Evolutionary conservation across 768 basidiomycete species (phyloP), one percentile per base, ranked within the genome.

Genomic region (Boletus rex-veris): DNA sequence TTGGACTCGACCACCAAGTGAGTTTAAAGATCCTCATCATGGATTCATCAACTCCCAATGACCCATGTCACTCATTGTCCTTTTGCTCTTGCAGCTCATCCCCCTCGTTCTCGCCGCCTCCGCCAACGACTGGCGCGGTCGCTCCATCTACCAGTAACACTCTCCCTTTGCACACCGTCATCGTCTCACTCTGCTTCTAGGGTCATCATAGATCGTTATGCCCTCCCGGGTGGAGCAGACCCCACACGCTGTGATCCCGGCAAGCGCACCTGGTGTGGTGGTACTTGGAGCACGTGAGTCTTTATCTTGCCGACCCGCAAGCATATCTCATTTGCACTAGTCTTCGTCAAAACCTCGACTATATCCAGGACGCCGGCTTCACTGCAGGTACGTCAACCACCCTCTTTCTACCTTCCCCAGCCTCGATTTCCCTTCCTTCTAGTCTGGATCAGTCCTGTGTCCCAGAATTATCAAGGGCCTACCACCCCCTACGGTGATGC

Each of bases 391-490:
- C 40, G 77, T 68, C 38, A 7, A 30, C 11, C 7, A 31, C 9
- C 45, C 38, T 45, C 24, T 33, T 16, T 16, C 40, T 3, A 14
- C n/a, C 5, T 18, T 24, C 24, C 10, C 5, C 2, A 9, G 3
- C 7, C 9, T 37, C 26, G 5, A 47, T 38, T 42, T 43, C 31
- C 2, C 6, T 43, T n/a, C 36, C 47, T 30, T 28, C 28, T 54
- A 85, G 85, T 91, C 43, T 92, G 90, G 90, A 91, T 90, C 55
- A 88, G 86, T 55, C 91, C 90, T 11, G 80, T 92, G 16, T 84
- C 81, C 53, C 80, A 90, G 70, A 91, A 91, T 66, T 90, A 87
- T 55, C 71, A 87, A 36, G 88, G 88, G 0, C 81, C 85, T 12
- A 65, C 79, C 44, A 83, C 88, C 3, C 73, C 81, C 1, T 92